phyloP scores from a whole-genome alignment of 2,329 filamentous ascomycete genomes.

The Botrytis aclada region DNA sequence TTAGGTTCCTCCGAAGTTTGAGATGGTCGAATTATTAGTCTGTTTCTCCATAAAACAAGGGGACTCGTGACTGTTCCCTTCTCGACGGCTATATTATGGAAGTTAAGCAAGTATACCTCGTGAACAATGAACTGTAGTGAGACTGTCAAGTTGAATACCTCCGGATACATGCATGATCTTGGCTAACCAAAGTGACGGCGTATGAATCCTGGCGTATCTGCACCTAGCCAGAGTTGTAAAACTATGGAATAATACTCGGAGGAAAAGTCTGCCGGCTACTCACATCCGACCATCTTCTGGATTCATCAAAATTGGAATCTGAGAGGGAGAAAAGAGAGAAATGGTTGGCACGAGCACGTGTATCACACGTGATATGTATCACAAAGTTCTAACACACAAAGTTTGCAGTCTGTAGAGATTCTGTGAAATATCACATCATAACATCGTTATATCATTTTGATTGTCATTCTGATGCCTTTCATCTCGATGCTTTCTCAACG shows the following conservation, averaged over 20 bases:
- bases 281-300: slow-evolving; percentile 14
- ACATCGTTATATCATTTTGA: not conserved
- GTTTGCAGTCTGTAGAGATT: not conserved
- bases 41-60: slow-evolving; percentile 9
- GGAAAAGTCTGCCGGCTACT: slow-evolving; percentile 1
- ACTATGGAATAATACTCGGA: slow-evolving; percentile 17
- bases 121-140: slow-evolving; percentile 4
- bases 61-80: slow-evolving; percentile 13
- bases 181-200: slow-evolving; percentile 18
- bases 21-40: slow-evolving; percentile 4
- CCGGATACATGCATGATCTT: slow-evolving; percentile 21
- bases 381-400: not conserved
- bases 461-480: not conserved
- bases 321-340: not conserved
- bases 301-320: not conserved
- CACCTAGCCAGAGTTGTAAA: slow-evolving; percentile 18
- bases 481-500: not conserved
- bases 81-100: slow-evolving; percentile 10
- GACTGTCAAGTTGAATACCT: slow-evolving; percentile 17
- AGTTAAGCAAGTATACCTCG: slow-evolving; percentile 7
- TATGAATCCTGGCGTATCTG: slow-evolving; percentile 18
- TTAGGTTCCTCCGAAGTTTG: slow-evolving; percentile 18
- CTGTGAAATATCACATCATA: not conserved
- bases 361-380: not conserved
- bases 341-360: not conserved